A percentile compares a stretch with the other conserved stretches of the same genome.
phyloP scores from a whole-genome alignment of 2,329 filamentous ascomycete genomes.

The Fusarium illudens region DNA sequence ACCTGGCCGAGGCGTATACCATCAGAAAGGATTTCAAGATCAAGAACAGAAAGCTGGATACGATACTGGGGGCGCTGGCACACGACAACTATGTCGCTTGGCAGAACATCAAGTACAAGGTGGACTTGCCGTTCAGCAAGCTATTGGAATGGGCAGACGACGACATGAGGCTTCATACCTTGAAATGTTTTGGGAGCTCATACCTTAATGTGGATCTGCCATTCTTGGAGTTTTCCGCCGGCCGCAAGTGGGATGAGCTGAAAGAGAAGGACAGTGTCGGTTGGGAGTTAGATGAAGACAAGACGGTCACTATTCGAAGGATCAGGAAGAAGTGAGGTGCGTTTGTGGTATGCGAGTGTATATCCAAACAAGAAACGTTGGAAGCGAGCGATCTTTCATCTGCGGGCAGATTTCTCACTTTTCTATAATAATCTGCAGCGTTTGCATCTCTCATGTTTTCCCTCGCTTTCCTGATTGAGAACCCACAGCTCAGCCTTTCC shows the following conservation, averaged over 20 bases:
- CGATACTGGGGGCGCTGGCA: constrained; percentile 73
- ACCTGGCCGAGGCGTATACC: constrained; percentile 77
- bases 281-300: constrained; percentile 78
- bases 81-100: constrained; percentile 87
- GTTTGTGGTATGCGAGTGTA: constrained; percentile 7
- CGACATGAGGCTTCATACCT: constrained; percentile 75
- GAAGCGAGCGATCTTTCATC: constrained; percentile 8
- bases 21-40: constrained; percentile 69
- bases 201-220: constrained; percentile 77
- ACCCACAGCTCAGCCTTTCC: neutral
- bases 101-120: constrained; percentile 72
- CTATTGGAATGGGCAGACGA: constrained; percentile 85
- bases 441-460: neutral
- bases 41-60: constrained; percentile 73
- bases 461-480: neutral
- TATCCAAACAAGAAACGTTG: constrained; percentile 11
- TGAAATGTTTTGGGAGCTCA: constrained; percentile 86
- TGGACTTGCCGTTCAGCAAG: constrained; percentile 81
- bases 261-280: constrained; percentile 76
- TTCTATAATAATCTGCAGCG: constrained; percentile 3
- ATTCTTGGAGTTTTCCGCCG: constrained; percentile 75
- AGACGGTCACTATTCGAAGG: constrained; percentile 77
- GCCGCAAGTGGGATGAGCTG: constrained; percentile 76
- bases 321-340: constrained; percentile 51
- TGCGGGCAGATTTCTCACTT: neutral